These are phyloP conservation scores for Xylaria cubensis DNA, from an alignment of 495 filamentous ascomycete species.

Conservation along the genomic window DNA sequence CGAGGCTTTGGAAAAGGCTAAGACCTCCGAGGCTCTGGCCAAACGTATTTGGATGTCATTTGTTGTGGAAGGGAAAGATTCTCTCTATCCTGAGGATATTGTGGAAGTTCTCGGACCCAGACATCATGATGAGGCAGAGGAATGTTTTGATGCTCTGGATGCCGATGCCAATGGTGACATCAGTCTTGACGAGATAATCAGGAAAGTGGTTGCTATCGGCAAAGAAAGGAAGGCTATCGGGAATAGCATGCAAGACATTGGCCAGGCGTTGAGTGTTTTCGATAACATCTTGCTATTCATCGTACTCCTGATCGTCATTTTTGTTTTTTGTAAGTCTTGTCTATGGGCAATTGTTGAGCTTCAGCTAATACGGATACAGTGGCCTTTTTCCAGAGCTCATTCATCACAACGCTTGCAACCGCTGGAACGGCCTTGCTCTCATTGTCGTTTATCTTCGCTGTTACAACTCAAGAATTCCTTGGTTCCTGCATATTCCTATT, in stretches of 20 bases:
- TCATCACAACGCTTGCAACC: conserved; percentile 88
- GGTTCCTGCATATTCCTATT: conserved; percentile 98
- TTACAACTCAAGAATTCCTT: conserved; percentile 89
- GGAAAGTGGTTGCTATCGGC: conserved; percentile 81
- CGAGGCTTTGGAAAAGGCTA: conserved; percentile 82
- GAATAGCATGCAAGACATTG: conserved; percentile 94
- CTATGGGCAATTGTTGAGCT: not conserved
- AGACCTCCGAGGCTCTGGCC: conserved; percentile 85
- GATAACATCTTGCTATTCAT: conserved; percentile 83
- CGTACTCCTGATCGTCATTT: conserved; percentile 77
- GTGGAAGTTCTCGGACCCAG: conserved; percentile 82
- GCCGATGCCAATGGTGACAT: conserved; percentile 92
- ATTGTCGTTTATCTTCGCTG: conserved; percentile 90
- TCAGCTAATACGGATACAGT: conserved; percentile 51
- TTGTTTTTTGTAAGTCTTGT: conserved; percentile 75
- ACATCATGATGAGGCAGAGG: conserved; percentile 75
- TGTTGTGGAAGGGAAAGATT: conserved; percentile 84
- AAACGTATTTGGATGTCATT: conserved; percentile 98
- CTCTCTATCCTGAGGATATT: conserved; percentile 81
- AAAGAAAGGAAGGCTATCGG: conserved; percentile 84
- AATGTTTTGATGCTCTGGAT: conserved; percentile 81
- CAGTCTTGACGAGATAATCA: conserved; percentile 91
- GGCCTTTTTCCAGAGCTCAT: conserved; percentile 83
- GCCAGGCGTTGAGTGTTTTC: conserved; percentile 89
- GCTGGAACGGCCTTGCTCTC: conserved; percentile 93